Evolutionary conservation across 495 filamentous ascomycete species (phyloP), one percentile per base, ranked within the genome.

Genomic region (Emericellopsis terricola): DNA sequence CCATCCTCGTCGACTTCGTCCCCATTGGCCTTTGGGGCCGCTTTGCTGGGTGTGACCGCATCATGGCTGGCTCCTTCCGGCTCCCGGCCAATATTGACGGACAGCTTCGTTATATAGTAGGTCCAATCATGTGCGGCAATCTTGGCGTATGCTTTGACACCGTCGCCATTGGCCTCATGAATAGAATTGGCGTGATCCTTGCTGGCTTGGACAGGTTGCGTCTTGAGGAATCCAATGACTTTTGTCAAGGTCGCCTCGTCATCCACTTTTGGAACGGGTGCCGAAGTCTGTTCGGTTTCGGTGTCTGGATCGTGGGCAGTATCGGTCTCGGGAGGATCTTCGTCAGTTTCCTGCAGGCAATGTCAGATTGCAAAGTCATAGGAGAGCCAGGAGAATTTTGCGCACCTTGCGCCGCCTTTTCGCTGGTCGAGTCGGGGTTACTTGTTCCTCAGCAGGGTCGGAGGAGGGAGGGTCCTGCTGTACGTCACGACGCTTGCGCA

Each of bases 41-140:
- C n/a, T n/a, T n/a, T n/a, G n/a, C n/a, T n/a, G n/a, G n/a, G n/a
- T n/a, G n/a, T n/a, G n/a, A n/a, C n/a, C 24, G 52, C 35, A 27
- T 54, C 45, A 37, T 39, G 31, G 29, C 51, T 30, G 26, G 50
- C 38, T 24, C 54, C 57, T 39, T 86, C 79, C 15, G 78, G 72
- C 19, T 76, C 74, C 40, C 86, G 73, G 9, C 89, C 89, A 43
- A 97, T 92, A 38, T 78, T 77, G 48, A 92, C 70, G 35, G 69
- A 65, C 30, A 85, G 65, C 18, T 71, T 73, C 41, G 77, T 80
- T 41, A 96, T 74, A 51, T 85, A 94, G 55, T 82, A 97, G 8
- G 87, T 94, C 89, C 89, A 97, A 46, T 83, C 78, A 36, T 73
- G 68, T 21, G 85, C 89, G 24, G 83, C 75, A 40, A 97, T 78